A percentile compares a stretch with the other conserved stretches of the same genome.
These are phyloP conservation scores for Exophiala bonariae DNA, from an alignment of 2,329 filamentous ascomycete genomes.

Conservation along the genomic window DNA sequence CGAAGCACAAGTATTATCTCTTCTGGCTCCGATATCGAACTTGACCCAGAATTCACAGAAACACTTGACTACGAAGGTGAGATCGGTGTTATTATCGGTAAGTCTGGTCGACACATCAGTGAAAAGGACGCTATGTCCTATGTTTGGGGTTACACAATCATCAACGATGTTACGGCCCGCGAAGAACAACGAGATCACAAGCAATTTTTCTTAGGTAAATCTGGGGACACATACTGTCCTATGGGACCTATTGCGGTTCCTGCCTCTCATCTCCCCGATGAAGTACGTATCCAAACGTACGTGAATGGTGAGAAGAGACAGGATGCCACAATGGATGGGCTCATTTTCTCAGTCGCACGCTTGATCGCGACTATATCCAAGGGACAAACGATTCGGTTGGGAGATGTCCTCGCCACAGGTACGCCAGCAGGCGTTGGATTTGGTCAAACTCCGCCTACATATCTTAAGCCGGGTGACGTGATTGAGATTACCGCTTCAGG, in stretches of 20 bases:
- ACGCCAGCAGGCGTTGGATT: conserved; percentile 43
- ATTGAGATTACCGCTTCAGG: conserved; percentile 41
- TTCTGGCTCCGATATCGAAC: conserved; percentile 45
- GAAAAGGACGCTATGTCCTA: conserved; percentile 50
- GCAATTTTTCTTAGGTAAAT: conserved; percentile 66
- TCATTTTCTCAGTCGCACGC: conserved; percentile 53
- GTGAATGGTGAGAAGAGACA: conserved; percentile 56
- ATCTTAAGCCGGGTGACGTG: conserved; percentile 38
- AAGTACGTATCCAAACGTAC: conserved; percentile 43
- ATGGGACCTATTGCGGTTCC: conserved; percentile 58
- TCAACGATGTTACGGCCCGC: conserved; percentile 58
- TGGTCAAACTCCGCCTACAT: conserved; percentile 42
- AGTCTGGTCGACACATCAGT: conserved; percentile 44
- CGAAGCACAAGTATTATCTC: conserved; percentile 51
- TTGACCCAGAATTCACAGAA: conserved; percentile 49
- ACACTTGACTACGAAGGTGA: conserved; percentile 59
- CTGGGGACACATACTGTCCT: conserved; percentile 72
- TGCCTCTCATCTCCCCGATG: conserved; percentile 41
- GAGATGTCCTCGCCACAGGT: conserved; percentile 53
- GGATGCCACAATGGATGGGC: conserved; percentile 46
- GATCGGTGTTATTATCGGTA: conserved; percentile 58
- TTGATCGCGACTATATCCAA: conserved; percentile 52
- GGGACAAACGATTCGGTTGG: conserved; percentile 50
- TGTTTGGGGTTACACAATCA: conserved; percentile 59
- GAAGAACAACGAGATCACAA: conserved; percentile 58